These are phyloP conservation scores for Xylaria intraflava DNA, from an alignment of 495 filamentous ascomycete species.

Conservation along the genomic window DNA sequence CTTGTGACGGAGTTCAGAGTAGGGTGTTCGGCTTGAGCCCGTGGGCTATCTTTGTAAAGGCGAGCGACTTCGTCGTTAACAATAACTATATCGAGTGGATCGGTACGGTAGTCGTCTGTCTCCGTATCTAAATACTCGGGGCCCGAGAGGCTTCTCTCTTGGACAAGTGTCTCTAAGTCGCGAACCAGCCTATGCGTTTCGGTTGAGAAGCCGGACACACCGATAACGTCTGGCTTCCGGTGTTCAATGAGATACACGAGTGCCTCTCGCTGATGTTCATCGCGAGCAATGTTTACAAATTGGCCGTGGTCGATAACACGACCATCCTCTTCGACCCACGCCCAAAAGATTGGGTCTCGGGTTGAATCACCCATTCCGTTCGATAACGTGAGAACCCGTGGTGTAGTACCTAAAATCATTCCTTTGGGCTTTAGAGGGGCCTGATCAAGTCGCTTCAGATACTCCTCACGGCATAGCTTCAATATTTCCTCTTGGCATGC, in stretches of 20 bases:
- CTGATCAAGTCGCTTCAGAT: conserved; percentile 82
- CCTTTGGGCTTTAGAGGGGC: conserved; percentile 92
- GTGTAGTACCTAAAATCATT: conserved; percentile 81
- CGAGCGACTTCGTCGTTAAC: conserved; percentile 95
- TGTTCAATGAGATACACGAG: conserved; percentile 70
- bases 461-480: conserved; percentile 74
- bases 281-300: conserved; percentile 68
- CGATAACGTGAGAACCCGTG: conserved; percentile 78
- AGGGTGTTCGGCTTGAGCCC: conserved; percentile 77
- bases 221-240: conserved; percentile 82
- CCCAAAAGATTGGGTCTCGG: conserved; percentile 78
- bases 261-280: conserved; percentile 55
- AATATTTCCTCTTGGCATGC: conserved; percentile 88
- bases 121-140: conserved; percentile 62
- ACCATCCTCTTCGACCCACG: conserved; percentile 88
- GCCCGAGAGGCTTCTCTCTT: conserved; percentile 64
- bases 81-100: conserved; percentile 76
- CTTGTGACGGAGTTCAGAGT: conserved; percentile 64
- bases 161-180: conserved; percentile 67
- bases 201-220: conserved; percentile 80
- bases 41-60: conserved; percentile 82
- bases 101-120: conserved; percentile 57
- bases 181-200: conserved; percentile 80
- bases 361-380: conserved; percentile 71
- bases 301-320: conserved; percentile 82